phyloP scores from a whole-genome alignment of 495 filamentous ascomycete genomes.

The Chaetomidium leptoderma region DNA sequence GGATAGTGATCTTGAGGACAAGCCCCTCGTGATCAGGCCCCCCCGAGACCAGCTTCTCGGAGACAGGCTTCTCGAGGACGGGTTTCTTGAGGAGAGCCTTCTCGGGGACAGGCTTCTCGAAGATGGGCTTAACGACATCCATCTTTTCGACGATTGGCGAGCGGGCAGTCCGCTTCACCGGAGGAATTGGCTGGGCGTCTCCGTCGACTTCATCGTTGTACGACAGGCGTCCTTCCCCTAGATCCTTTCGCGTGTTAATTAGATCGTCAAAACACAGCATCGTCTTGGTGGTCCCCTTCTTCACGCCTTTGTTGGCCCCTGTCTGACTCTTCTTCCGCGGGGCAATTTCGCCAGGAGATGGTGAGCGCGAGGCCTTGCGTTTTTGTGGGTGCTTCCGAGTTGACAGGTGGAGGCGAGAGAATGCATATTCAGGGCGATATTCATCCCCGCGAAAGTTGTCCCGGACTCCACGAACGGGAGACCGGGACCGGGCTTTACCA shows the following conservation, averaged over 20 bases:
- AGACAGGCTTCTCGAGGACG: background rate
- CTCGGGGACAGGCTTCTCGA: background rate
- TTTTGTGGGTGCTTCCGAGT: background rate
- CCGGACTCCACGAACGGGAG: background rate
- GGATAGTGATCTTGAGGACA: no score
- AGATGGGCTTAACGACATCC: background rate
- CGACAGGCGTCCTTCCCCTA: slow-evolving; percentile 18
- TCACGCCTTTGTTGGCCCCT: background rate
- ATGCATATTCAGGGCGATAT: background rate
- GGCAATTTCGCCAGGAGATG: background rate
- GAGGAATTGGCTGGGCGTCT: background rate
- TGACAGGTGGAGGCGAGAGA: background rate
- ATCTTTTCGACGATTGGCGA: background rate
- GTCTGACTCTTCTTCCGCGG: background rate
- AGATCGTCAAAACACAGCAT: background rate
- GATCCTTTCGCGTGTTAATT: background rate
- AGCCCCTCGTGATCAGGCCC: no score
- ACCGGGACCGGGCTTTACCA: background rate
- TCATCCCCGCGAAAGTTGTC: background rate
- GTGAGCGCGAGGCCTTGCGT: slow-evolving; percentile 1
- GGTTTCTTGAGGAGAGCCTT: background rate
- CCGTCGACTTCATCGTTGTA: slow-evolving; percentile 16
- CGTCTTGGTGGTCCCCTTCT: background rate
- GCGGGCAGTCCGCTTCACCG: background rate
- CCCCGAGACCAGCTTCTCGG: background rate